These are phyloP conservation scores for Cercospora sojina DNA, from an alignment of 2,329 filamentous ascomycete species.

Conservation along the genomic window DNA sequence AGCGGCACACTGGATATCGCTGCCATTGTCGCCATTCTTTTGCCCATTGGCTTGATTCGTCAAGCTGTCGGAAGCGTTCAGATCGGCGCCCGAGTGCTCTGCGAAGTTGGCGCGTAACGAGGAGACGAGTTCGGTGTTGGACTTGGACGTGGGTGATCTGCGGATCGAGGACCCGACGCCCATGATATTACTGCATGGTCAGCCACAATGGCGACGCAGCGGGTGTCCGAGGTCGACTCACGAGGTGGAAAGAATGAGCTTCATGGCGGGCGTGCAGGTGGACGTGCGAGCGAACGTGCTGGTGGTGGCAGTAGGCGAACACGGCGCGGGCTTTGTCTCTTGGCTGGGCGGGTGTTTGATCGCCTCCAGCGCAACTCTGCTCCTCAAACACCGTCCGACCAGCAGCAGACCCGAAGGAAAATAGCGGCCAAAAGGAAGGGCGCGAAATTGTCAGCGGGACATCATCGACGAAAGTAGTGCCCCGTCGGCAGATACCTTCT, in stretches of 20 bases:
- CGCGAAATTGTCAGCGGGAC: constrained; percentile 2
- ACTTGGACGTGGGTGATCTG: constrained; percentile 73
- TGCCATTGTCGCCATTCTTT: constrained; percentile 17
- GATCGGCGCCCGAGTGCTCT: constrained; percentile 25
- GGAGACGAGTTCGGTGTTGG: constrained; percentile 89
- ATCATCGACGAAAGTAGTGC: constrained; percentile 6
- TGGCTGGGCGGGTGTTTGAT: neutral
- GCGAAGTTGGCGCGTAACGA: constrained; percentile 79
- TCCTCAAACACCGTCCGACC: neutral
- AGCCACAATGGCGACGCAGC: constrained; percentile 19
- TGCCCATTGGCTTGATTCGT: constrained; percentile 17
- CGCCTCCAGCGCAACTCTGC: neutral
- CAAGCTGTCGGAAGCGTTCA: constrained; percentile 9
- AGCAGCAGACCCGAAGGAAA: neutral
- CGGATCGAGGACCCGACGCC: constrained; percentile 79
- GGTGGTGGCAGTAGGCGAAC: constrained; percentile 9
- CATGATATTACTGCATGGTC: constrained; percentile 70
- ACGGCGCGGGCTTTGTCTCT: constrained; percentile 4
- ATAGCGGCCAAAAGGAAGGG: neutral
- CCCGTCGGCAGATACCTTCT: constrained; percentile 4
- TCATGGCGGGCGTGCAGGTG: constrained; percentile 54
- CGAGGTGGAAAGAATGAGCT: constrained; percentile 83
- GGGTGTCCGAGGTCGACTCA: constrained; percentile 48
- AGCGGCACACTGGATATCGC: constrained; percentile 14
- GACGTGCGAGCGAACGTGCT: neutral